Conservation (phyloP, 768 basidiomycete species). For the Pulveroboletus ravenelii region DNA sequence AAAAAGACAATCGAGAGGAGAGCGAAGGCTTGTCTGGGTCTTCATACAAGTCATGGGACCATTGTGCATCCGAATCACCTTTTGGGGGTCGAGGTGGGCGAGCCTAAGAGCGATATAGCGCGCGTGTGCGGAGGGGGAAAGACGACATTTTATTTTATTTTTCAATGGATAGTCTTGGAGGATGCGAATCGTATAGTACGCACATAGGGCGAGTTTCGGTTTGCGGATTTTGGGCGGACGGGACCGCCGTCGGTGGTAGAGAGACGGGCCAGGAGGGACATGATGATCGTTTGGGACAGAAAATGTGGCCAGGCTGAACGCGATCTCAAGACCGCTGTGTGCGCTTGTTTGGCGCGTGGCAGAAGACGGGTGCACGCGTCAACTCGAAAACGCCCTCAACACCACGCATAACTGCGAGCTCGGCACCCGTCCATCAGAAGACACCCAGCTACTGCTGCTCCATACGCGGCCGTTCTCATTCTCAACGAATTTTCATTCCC, state of each 20-base stretch:
- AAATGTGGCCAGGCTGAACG: not conserved
- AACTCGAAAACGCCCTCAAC: not conserved
- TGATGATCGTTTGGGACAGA: conserved; percentile 11
- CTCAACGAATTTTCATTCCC: not conserved
- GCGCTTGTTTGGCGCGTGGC: conserved; percentile 28
- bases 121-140: not conserved
- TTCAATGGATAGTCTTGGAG: conserved; percentile 19
- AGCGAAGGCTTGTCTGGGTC: conserved; percentile 51
- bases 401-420: not conserved
- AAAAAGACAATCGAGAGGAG: conserved; percentile 49
- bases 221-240: conserved; percentile 28
- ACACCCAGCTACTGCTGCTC: not conserved
- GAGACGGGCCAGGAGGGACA: conserved; percentile 31
- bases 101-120: conserved; percentile 15
- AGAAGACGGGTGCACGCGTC: conserved; percentile 15
- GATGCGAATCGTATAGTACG: conserved; percentile 31
- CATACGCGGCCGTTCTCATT: not conserved
- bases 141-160: conserved; percentile 12
- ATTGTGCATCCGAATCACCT: conserved; percentile 59
- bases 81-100: conserved; percentile 53
- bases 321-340: conserved; percentile 12
- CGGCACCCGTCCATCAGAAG: not conserved
- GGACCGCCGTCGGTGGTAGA: conserved; percentile 30
- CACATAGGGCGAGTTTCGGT: conserved; percentile 32
- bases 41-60: conserved; percentile 72